Base-by-base conservation (phyloP, 2,329 filamentous ascomycete genomes). In the Kalmusia sp. region DNA sequence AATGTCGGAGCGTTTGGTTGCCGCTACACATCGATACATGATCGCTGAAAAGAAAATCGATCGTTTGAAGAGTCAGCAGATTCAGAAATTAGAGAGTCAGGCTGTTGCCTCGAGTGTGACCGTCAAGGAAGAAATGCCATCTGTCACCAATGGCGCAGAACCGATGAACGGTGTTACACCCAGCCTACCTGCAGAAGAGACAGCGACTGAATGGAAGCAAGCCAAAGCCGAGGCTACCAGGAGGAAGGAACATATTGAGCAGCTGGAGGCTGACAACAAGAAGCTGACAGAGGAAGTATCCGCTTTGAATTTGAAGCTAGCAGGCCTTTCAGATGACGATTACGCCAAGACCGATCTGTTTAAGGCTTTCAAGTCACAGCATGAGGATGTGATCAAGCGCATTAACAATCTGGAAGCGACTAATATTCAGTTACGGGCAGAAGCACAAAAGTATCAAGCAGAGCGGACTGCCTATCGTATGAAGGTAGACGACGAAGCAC, bases 41-140 rank as follows among this genome's bases (percentile, higher is more conserved):
- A 91, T 96, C 63, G 95, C 95, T 0, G 95, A 99, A 73, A 96
- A 96, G 79, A 95, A 92, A 72, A 81, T 98, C 47, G 95, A 99
- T 72, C 87, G 95, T 37, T 86, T 89, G 21, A 93, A 91, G 75
- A 99, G 95, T 70, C 79, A 87, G 14, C 92, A 96, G 52, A 92
- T 97, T 1, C 90, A 93, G 57, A 96, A 96, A 72, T 77, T 99
- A 54, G 95, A 98, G 72, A 90, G 92, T 66, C 91, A 96, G 76
- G 92, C 93, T 6, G 65, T 72, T 7, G 65, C 63, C 9, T 65
- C 56, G 28, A 57, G 58, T 15, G 55, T 57, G 1, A 62, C 56
- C 27, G 51, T 59, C 3, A 72, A 71, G 47, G 71, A 74, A 47
- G 71, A 67, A 70, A 74, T 63, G 4, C 70, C 81, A 2, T 78